Base-by-base conservation (phyloP, 2,329 filamentous ascomycete species). In the Cercospora sp. region DNA sequence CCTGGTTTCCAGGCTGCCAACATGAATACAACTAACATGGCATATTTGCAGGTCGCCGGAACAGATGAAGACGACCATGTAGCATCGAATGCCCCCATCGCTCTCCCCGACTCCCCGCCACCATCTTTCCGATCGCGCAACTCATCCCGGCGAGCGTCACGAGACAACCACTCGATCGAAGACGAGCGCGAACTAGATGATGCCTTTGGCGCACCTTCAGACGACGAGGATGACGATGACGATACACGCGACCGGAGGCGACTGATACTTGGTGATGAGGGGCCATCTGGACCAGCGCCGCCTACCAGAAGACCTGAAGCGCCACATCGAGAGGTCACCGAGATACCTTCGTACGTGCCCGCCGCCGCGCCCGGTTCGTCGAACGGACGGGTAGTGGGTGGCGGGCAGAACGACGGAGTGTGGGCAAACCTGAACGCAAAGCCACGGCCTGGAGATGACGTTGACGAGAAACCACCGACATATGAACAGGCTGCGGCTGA, bases 401-500 rank as follows among this genome's bases (percentile, higher is more conserved):
- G 90, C 63, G 87, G 76, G 55, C 77, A 89, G 64, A 93, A 92
- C 60, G 95, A 98, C 80, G 95, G 95, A 69, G 95, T 99, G 28
- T 99, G 97, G 81, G 95, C 94, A 64, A 99, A 99, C 78, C 81
- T 99, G 72, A 93, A 89, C 72, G 95, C 95, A 13, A 94, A 97
- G 78, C 94, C 94, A 0, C 92, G 96, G 75, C 85, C 89, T 53
- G 90, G 89, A 30, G 90, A 92, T 68, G 91, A 92, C 70, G 88
- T 91, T 67, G 95, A 99, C 70, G 95, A 99, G 80, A 87, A 92
- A 80, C 95, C 95, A 83, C 95, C 95, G 92, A 94, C 94, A 39
- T 99, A 99, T 79, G 95, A 99, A 85, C 94, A 98, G 87, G 95
- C 95, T 16, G 95, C 95, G 3, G 94, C 94, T 51, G 95, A 99